These are phyloP conservation scores for Lablab purpureus DNA, from an alignment of 306 rosid species.

Conservation along the genomic window DNA sequence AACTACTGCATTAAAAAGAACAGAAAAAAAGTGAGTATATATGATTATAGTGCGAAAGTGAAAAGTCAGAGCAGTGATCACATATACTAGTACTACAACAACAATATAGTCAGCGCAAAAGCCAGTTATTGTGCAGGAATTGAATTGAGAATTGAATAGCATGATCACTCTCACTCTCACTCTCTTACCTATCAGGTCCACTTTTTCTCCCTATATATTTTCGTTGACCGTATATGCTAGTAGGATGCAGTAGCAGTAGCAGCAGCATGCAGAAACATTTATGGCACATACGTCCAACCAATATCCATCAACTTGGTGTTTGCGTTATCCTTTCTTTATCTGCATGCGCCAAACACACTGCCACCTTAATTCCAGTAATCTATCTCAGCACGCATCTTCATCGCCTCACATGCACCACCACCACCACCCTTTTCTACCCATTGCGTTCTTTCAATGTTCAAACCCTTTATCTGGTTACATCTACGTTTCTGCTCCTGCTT, in stretches of 20 bases:
- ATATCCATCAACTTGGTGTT: slow-evolving; percentile 28
- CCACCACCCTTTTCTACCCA: slow-evolving; percentile 29
- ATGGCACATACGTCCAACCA: slow-evolving; percentile 47
- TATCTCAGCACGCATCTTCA: slow-evolving; percentile 37
- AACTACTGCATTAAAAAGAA: no score
- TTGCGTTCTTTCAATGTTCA: slow-evolving; percentile 27
- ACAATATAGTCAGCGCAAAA: slow-evolving; percentile 39
- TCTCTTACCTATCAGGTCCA: slow-evolving; percentile 28
- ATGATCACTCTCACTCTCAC: slow-evolving; percentile 7
- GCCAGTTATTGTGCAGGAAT: slow-evolving; percentile 45
- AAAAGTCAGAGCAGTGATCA: background rate
- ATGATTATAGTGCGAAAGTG: background rate
- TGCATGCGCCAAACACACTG: slow-evolving; percentile 22
- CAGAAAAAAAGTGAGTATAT: background rate
- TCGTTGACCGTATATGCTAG: slow-evolving; percentile 31
- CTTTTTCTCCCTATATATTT: slow-evolving; percentile 1
- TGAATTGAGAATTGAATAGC: slow-evolving; percentile 29
- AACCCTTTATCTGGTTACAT: slow-evolving; percentile 47
- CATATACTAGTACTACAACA: background rate
- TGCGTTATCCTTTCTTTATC: slow-evolving; percentile 20
- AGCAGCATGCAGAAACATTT: slow-evolving; percentile 35
- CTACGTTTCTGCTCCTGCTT: slow-evolving; percentile 35
- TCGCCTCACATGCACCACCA: slow-evolving; percentile 38
- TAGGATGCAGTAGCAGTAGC: background rate
- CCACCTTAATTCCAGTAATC: slow-evolving; percentile 31